phyloP scores from a whole-genome alignment of 73 alveolate genomes.

The Paramecium tetraurelia region DNA sequence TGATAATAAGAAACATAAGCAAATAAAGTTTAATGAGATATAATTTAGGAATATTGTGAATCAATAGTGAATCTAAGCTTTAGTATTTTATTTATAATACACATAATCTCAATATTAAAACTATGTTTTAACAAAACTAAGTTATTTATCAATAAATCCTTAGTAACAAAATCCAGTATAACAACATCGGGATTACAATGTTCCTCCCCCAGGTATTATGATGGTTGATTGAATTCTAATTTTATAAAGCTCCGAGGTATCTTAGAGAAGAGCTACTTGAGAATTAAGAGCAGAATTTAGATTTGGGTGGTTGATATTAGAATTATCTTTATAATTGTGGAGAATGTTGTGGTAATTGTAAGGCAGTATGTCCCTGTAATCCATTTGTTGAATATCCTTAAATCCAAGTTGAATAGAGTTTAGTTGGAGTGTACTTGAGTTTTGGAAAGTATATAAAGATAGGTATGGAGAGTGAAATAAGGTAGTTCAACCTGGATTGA shows the following conservation, averaged over 20 bases:
- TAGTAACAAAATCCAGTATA: background rate
- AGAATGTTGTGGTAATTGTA: slow-evolving; percentile 50
- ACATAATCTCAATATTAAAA: background rate
- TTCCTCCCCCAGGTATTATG: background rate
- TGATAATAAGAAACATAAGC: background rate
- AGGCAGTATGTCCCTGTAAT: slow-evolving; percentile 42
- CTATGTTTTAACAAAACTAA: background rate
- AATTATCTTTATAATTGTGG: slow-evolving; percentile 39
- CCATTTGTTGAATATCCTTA: slow-evolving; percentile 59
- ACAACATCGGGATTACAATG: background rate
- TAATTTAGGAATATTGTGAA: background rate
- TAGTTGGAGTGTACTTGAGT: slow-evolving; percentile 46
- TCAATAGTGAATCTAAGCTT: background rate
- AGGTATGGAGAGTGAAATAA: background rate
- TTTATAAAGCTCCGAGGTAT: slow-evolving; percentile 11
- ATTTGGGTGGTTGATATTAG: slow-evolving; percentile 19
- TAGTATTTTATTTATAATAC: background rate
- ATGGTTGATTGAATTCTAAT: background rate
- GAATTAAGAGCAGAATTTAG: slow-evolving; percentile 6
- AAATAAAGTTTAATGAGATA: background rate
- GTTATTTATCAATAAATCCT: background rate
- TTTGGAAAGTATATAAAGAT: slow-evolving; percentile 55
- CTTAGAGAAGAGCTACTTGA: slow-evolving; percentile 30
- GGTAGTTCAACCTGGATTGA: slow-evolving; percentile 49
- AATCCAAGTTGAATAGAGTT: slow-evolving; percentile 29